phyloP scores from a whole-genome alignment of 371 early-diverging fungal species.

The Lichtheimia corymbifera region DNA sequence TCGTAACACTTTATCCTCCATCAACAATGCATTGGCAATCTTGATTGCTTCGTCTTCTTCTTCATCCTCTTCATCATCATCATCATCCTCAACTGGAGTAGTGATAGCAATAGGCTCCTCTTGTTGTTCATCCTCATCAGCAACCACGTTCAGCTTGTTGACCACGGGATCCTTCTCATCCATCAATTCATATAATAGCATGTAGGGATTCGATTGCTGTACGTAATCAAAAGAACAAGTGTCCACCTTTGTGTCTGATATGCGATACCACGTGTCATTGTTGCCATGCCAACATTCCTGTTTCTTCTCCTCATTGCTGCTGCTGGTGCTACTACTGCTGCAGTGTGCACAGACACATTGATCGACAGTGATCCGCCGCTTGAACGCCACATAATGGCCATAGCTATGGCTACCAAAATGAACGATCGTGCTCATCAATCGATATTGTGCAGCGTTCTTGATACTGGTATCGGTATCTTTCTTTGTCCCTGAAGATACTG shows the following conservation, averaged over 20 bases:
- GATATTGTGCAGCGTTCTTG: conserved; percentile 41
- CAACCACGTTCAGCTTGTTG: no score
- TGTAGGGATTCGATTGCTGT: conserved; percentile 77
- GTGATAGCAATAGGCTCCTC: background rate
- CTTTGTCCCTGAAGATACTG: background rate
- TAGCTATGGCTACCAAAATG: conserved; percentile 86
- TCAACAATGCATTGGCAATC: conserved; percentile 30
- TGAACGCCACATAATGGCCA: conserved; percentile 92
- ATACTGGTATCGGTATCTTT: conserved; percentile 7
- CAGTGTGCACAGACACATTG: conserved; percentile 34
- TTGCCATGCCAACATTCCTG: conserved; percentile 14
- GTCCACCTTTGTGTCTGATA: conserved; percentile 87
- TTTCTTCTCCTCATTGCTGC: conserved; percentile 4
- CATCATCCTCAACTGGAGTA: background rate
- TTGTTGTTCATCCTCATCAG: conserved; percentile 5
- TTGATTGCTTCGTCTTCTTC: conserved; percentile 26
- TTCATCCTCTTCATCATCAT: conserved; percentile 1
- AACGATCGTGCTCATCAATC: conserved; percentile 81
- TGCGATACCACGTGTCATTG: conserved; percentile 61
- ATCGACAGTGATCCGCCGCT: conserved; percentile 55
- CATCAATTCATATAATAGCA: conserved; percentile 73
- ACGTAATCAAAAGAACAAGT: conserved; percentile 66
- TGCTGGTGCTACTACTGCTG: background rate
- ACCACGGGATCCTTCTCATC: background rate
- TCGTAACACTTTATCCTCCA: conserved; percentile 15